Percentiles rank a stretch among this genome's conserved stretches.
These are phyloP conservation scores for Trametes pubescens DNA, from an alignment of 1,284 basidiomycete genomes.

Conservation along the genomic window DNA sequence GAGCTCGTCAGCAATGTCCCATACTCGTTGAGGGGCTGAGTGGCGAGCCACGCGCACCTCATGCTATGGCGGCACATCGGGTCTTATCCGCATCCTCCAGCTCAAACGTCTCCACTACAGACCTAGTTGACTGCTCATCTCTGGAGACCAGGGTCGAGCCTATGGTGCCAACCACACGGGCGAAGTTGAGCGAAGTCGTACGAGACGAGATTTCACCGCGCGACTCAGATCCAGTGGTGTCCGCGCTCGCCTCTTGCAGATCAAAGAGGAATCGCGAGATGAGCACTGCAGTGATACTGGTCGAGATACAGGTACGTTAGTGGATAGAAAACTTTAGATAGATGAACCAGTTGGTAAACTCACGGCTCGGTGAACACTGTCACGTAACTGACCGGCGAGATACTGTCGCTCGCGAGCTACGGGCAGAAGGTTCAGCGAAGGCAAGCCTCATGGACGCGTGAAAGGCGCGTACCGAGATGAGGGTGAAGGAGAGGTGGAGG, in stretches of 20 bases:
- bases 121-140: neutral
- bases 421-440: neutral
- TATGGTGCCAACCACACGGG: neutral
- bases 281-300: constrained; percentile 2
- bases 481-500: constrained; percentile 2
- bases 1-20: too few species aligned
- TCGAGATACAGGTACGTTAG: too few species aligned
- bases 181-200: neutral
- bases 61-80: neutral
- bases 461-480: neutral
- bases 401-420: constrained; percentile 1
- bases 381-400: constrained; percentile 5
- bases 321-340: neutral
- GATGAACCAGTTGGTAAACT: neutral
- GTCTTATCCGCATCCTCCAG: neutral
- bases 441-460: neutral
- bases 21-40: too few species aligned
- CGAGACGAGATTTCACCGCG: neutral
- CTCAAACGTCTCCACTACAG: neutral
- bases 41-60: neutral
- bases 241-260: constrained; percentile 4
- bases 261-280: constrained; percentile 4
- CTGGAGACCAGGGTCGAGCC: neutral
- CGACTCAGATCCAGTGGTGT: neutral
- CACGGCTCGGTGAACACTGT: constrained; percentile 14